Percentiles rank a stretch among this genome's conserved stretches.
Evolutionary conservation across 2,329 filamentous ascomycete genomes (phyloP).

Genomic region (Blastomyces percursus): DNA sequence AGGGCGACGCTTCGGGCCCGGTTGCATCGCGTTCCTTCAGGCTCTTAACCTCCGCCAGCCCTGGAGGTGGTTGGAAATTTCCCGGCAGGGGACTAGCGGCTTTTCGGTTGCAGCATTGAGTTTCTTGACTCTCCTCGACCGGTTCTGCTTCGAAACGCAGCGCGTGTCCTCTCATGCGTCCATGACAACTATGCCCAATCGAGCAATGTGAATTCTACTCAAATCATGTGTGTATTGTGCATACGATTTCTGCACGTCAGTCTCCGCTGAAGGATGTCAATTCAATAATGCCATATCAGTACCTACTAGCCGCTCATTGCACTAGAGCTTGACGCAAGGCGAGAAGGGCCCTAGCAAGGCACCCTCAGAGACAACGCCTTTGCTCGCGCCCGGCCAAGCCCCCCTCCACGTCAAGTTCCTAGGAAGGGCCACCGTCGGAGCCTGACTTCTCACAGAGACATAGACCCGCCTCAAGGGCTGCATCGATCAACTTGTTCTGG

Average conservation of each 20-base stretch:
- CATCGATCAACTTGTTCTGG: background rate
- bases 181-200: background rate
- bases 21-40: background rate
- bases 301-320: background rate
- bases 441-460: background rate
- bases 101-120: background rate
- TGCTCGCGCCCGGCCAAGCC: background rate
- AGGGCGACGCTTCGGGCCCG: background rate
- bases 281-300: background rate
- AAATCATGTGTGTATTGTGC: background rate
- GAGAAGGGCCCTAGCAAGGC: background rate
- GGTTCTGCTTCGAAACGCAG: background rate
- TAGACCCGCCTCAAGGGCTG: background rate
- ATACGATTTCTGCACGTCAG: background rate
- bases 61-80: background rate
- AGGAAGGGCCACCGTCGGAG: background rate
- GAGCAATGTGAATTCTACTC: background rate
- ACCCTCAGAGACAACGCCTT: background rate
- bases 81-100: background rate
- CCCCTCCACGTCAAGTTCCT: background rate
- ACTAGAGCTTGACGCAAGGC: background rate
- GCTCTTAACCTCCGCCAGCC: background rate
- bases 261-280: background rate
- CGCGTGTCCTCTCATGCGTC: background rate
- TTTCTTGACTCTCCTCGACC: too few relatives aligned